These are phyloP conservation scores for Saturnispora besseyi DNA, from an alignment of 805 yeast genomes.

Conservation along the genomic window DNA sequence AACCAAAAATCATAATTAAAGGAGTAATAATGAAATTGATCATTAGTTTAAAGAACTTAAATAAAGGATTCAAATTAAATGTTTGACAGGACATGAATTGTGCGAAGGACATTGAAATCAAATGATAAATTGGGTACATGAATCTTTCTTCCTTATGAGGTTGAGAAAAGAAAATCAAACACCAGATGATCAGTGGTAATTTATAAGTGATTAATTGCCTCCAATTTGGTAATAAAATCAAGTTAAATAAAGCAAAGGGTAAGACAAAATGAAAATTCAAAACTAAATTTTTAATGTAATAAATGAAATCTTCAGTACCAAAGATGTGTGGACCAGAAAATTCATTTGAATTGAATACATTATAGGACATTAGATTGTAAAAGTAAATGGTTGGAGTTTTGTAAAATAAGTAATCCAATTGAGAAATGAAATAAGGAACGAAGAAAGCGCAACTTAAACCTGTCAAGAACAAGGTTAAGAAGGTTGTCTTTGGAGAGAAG, in stretches of 20 bases:
- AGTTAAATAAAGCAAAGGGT: constrained; percentile 34
- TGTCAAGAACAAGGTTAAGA: constrained; percentile 14
- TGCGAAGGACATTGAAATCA: constrained; percentile 56
- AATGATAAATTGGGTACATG: constrained; percentile 74
- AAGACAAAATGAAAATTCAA: constrained; percentile 63
- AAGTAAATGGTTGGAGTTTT: constrained; percentile 60
- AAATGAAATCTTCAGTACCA: constrained; percentile 73
- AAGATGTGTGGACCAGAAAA: constrained; percentile 83
- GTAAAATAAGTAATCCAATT: constrained; percentile 56
- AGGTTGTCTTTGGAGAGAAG: constrained; percentile 5
- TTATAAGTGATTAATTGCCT: constrained; percentile 18
- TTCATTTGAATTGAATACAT: constrained; percentile 60
- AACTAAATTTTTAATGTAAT: constrained; percentile 58
- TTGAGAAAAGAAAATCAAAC: constrained; percentile 53
- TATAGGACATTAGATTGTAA: constrained; percentile 71
- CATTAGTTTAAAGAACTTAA: constrained; percentile 4
- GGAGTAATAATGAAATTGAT: constrained; percentile 5
- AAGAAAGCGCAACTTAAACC: constrained; percentile 14
- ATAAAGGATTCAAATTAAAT: constrained; percentile 8
- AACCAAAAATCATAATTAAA: neutral
- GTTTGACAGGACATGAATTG: constrained; percentile 27
- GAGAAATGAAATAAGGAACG: constrained; percentile 17
- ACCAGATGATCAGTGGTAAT: constrained; percentile 47
- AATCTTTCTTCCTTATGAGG: constrained; percentile 95
- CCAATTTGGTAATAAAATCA: constrained; percentile 15